Evolutionary conservation across 768 basidiomycete species (phyloP).

Genomic region (Boletellus emodensis): DNA sequence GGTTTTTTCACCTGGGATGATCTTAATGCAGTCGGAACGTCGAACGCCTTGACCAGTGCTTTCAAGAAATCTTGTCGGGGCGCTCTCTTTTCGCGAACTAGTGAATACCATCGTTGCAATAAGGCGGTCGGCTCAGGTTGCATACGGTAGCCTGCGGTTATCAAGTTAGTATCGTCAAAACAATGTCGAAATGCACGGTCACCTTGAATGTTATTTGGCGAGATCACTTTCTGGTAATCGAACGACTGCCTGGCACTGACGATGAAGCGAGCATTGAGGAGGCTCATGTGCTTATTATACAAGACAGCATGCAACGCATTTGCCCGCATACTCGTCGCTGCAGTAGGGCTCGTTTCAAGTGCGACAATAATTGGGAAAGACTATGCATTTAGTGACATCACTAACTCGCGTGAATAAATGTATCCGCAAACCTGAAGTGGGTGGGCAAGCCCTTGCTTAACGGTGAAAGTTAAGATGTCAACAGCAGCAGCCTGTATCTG

Average conservation of each 20-base stretch:
- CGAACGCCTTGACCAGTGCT: slow-evolving; percentile 76
- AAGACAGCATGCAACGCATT: slow-evolving; percentile 75
- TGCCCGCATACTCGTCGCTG: slow-evolving; percentile 65
- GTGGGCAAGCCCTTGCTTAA: slow-evolving; percentile 93
- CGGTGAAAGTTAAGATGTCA: slow-evolving; percentile 88
- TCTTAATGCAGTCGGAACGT: slow-evolving; percentile 56
- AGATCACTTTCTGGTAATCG: slow-evolving; percentile 70
- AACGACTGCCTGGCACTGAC: slow-evolving; percentile 80
- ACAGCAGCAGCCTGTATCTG: slow-evolving; percentile 80
- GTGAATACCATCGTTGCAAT: slow-evolving; percentile 85
- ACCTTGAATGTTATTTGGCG: slow-evolving; percentile 52
- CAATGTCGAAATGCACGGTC: slow-evolving; percentile 2
- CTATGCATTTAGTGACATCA: slow-evolving; percentile 34
- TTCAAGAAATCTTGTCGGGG: slow-evolving; percentile 85
- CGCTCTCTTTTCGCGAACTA: slow-evolving; percentile 87
- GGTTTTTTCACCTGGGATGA: slow-evolving; percentile 50
- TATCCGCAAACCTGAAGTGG: slow-evolving; percentile 73
- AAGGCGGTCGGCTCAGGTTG: slow-evolving; percentile 67
- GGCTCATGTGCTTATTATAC: slow-evolving; percentile 83
- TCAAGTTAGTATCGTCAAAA: neutral
- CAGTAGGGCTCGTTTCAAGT: slow-evolving; percentile 78
- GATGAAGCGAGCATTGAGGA: slow-evolving; percentile 82
- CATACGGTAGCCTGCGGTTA: slow-evolving; percentile 55
- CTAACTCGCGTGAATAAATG: neutral
- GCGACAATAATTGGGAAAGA: slow-evolving; percentile 91